Evolutionary conservation across 2,329 filamentous ascomycete species (phyloP).

Genomic region (Parafenestella ontariensis): DNA sequence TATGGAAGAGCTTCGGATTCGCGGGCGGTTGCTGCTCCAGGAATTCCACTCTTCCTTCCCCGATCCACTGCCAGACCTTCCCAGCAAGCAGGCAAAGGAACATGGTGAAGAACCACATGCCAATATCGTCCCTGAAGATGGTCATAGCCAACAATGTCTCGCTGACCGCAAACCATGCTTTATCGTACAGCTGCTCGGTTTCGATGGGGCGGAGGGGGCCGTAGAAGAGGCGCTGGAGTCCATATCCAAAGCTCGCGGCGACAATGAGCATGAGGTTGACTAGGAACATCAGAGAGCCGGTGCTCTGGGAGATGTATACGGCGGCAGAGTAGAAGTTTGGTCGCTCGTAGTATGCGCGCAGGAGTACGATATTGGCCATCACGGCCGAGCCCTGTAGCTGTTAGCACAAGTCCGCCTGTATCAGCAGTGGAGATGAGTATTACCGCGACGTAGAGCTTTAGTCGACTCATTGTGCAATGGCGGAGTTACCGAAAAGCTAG

Average conservation of each 20-base stretch:
- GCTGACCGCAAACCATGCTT: slow-evolving; percentile 96
- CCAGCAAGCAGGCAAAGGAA: slow-evolving; percentile 90
- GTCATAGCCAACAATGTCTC: slow-evolving; percentile 98
- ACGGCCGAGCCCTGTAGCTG: slow-evolving; percentile 69
- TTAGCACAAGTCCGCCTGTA: slow-evolving; percentile 20
- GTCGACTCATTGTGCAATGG: slow-evolving; percentile 38
- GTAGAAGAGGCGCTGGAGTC: slow-evolving; percentile 87
- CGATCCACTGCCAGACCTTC: slow-evolving; percentile 99
- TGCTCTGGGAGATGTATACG: slow-evolving; percentile 96
- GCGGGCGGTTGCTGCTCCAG: slow-evolving; percentile 93
- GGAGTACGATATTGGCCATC: slow-evolving; percentile 81
- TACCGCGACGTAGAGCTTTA: slow-evolving; percentile 47
- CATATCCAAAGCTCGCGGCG: slow-evolving; percentile 82
- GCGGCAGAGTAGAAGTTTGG: slow-evolving; percentile 98
- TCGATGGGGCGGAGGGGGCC: slow-evolving; percentile 90
- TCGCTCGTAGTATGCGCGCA: slow-evolving; percentile 92
- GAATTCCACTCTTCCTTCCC: slow-evolving; percentile 90
- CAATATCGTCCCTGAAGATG: slow-evolving; percentile 94
- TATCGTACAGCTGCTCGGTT: slow-evolving; percentile 95
- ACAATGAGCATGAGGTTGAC: slow-evolving; percentile 87
- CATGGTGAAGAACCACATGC: slow-evolving; percentile 95
- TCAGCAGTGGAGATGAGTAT: background rate
- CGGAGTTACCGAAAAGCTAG: slow-evolving; percentile 13
- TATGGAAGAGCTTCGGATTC: slow-evolving; percentile 88
- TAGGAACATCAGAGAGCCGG: slow-evolving; percentile 91